Conservation (phyloP, 192 early-diverging fungal genomes). For the Backusella mclennaniae region DNA sequence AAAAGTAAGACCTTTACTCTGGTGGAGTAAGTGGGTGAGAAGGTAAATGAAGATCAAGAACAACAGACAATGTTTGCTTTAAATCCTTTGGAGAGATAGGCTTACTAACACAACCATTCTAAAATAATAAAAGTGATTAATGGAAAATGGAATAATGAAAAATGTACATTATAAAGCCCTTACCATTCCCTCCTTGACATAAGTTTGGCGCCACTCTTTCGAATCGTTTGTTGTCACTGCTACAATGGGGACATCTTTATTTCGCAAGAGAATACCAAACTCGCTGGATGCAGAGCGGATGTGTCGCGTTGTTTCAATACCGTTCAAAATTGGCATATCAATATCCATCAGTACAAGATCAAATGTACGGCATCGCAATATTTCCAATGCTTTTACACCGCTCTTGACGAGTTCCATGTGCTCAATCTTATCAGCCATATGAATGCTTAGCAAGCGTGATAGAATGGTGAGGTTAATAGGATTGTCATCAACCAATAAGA, state of each 20-base stretch:
- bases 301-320: constrained; percentile 56
- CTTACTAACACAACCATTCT: constrained; percentile 54
- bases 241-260: constrained; percentile 58
- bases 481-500: constrained; percentile 70
- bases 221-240: constrained; percentile 64
- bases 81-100: constrained; percentile 34
- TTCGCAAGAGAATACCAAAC: constrained; percentile 43
- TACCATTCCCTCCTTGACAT: constrained; percentile 56
- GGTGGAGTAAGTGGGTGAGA: constrained; percentile 5
- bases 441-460: constrained; percentile 52
- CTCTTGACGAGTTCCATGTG: constrained; percentile 44
- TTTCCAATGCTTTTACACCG: constrained; percentile 49
- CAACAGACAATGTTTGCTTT: constrained; percentile 12
- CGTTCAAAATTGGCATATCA: constrained; percentile 65
- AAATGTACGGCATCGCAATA: constrained; percentile 43
- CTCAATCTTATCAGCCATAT: constrained; percentile 45
- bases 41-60: constrained; percentile 11
- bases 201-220: constrained; percentile 46
- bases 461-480: constrained; percentile 62
- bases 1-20: background rate
- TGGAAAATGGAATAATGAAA: background rate
- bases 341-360: constrained; percentile 69
- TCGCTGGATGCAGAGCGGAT: constrained; percentile 41
- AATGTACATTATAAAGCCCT: background rate
- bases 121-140: background rate